Evolutionary conservation across 75 land plant species (phyloP).

Genomic region (Picea sitchensis): DNA sequence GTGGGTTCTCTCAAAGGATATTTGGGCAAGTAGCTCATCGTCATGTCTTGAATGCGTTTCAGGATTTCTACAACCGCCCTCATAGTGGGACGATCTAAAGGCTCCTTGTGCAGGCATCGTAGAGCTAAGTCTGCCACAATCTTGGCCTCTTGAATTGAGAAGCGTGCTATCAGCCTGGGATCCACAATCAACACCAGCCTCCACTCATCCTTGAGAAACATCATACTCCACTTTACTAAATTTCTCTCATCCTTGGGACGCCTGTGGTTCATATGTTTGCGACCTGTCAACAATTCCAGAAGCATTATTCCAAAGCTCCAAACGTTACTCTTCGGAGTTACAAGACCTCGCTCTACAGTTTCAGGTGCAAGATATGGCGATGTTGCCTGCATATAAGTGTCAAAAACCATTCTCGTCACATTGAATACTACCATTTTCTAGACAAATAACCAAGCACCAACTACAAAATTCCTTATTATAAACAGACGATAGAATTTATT

Average conservation of each 20-base stretch:
- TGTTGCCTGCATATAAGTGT: slow-evolving; percentile 14
- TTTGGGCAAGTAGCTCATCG: too few relatives aligned
- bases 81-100: slow-evolving; percentile 32
- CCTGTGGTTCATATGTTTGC: slow-evolving; percentile 8
- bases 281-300: slow-evolving; percentile 44
- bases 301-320: slow-evolving; percentile 50
- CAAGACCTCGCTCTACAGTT: neutral
- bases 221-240: slow-evolving; percentile 30
- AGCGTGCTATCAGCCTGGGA: slow-evolving; percentile 10
- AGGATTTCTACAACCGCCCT: slow-evolving; percentile 5
- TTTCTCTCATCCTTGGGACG: slow-evolving; percentile 7
- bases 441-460: neutral
- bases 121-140: slow-evolving; percentile 22
- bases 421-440: neutral
- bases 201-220: slow-evolving; percentile 23
- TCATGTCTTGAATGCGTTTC: too few relatives aligned
- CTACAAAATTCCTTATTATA: neutral
- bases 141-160: slow-evolving; percentile 13
- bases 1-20: too few relatives aligned
- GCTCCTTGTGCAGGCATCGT: slow-evolving; percentile 24
- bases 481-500: neutral
- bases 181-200: slow-evolving; percentile 28
- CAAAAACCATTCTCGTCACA: neutral
- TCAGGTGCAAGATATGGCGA: slow-evolving; percentile 29
- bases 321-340: slow-evolving; percentile 31